Conservation (phyloP, 306 rosid genomes). For the Trifolium pratense region DNA sequence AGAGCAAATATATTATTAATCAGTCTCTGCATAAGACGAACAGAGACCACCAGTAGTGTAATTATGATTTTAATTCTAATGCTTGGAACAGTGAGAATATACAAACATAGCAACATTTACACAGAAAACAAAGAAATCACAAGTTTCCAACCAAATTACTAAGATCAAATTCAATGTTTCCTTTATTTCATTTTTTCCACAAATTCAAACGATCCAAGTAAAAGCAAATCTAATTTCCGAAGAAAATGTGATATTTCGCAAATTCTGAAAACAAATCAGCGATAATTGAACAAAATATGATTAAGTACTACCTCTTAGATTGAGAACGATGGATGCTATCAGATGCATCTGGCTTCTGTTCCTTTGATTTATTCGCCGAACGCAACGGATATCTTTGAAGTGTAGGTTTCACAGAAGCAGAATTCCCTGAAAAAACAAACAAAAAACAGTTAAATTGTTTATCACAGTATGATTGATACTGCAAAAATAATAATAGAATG, state of each 20-base stretch:
- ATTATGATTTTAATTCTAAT: too few relatives aligned
- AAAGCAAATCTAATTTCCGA: not conserved
- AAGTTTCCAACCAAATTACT: not conserved
- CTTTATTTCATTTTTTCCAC: not conserved
- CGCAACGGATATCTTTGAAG: conserved; percentile 66
- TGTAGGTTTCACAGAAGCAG: conserved; percentile 44
- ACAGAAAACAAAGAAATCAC: not conserved
- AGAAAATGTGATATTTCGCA: not conserved
- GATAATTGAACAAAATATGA: not conserved
- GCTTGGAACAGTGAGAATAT: not conserved
- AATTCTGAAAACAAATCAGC: not conserved
- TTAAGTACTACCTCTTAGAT: conserved; percentile 63
- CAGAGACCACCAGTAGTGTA: too few relatives aligned
- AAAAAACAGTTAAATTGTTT: not conserved
- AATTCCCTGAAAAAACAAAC: conserved; percentile 50
- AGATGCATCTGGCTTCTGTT: conserved; percentile 47
- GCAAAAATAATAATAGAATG: not conserved
- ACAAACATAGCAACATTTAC: not conserved
- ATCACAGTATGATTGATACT: too few relatives aligned
- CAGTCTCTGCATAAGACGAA: too few relatives aligned
- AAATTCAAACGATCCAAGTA: not conserved
- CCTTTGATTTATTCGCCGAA: conserved; percentile 56
- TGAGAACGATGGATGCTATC: conserved; percentile 49
- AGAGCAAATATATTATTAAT: too few relatives aligned
- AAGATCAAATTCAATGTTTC: not conserved